Evolutionary conservation across 768 basidiomycete genomes (phyloP).

Genomic region (Podaxis sp.): DNA sequence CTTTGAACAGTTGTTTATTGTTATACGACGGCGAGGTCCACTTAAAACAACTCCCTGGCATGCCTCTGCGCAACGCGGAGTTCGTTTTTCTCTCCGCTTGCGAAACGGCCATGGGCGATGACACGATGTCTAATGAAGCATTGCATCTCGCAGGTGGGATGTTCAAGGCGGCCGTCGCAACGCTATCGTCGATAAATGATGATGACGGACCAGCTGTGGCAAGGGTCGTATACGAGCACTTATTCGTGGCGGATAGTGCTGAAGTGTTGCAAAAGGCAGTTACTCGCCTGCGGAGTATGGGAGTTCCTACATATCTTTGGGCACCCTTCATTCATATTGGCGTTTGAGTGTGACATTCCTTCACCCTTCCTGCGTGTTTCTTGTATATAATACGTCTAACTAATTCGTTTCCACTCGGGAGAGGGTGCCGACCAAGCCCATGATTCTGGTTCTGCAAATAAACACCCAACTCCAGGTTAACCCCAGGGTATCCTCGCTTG

Average conservation of each 20-base stretch:
- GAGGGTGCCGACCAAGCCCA: not conserved
- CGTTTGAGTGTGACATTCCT: conserved; percentile 4
- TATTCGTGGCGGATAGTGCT: conserved; percentile 11
- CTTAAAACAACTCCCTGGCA: conserved; percentile 19
- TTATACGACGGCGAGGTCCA: conserved; percentile 18
- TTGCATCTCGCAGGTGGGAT: conserved; percentile 41
- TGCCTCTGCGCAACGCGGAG: conserved; percentile 20
- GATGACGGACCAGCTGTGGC: conserved; percentile 29
- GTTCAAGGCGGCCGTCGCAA: conserved; percentile 32
- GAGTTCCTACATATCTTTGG: conserved; percentile 16
- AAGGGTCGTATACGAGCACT: conserved; percentile 15
- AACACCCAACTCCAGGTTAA: not conserved
- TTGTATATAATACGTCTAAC: not conserved
- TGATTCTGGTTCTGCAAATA: not conserved
- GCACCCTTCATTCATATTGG: conserved; percentile 21
- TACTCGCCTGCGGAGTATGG: conserved; percentile 9
- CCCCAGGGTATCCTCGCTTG: not conserved
- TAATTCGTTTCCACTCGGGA: not conserved
- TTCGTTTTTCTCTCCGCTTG: conserved; percentile 46
- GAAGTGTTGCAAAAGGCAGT: conserved; percentile 17
- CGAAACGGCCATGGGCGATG: conserved; percentile 34
- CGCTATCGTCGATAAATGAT: conserved; percentile 41
- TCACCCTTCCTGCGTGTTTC: not conserved
- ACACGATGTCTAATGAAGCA: conserved; percentile 20
- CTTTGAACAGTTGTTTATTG: conserved; percentile 16